phyloP scores from a whole-genome alignment of 2,329 filamentous ascomycete species.

The Rutstroemia sp. region DNA sequence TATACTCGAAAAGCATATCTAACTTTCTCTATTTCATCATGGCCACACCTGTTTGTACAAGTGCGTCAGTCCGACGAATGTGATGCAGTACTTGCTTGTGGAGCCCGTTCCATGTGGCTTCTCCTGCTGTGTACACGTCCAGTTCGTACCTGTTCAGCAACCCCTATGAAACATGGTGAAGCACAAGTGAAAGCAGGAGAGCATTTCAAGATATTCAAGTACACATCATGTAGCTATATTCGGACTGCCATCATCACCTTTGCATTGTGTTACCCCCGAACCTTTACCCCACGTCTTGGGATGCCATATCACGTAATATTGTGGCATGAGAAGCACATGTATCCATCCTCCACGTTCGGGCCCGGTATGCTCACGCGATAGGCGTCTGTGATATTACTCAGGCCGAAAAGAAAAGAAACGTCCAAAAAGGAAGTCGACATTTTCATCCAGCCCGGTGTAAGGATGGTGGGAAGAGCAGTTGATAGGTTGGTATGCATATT shows the following conservation, averaged over 20 bases:
- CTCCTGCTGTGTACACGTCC: slow-evolving; percentile 1
- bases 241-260: not conserved
- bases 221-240: not conserved
- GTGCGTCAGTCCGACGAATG: not conserved
- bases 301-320: slow-evolving; percentile 3
- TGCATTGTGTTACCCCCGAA: not conserved
- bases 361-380: no score
- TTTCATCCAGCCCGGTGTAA: not conserved
- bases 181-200: not conserved
- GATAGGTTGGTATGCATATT: not conserved
- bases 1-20: not conserved
- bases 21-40: not conserved
- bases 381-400: no score
- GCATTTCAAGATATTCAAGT: not conserved
- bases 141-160: not conserved
- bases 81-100: not conserved
- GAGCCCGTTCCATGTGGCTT: slow-evolving; percentile 2
- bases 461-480: not conserved
- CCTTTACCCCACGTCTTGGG: not conserved
- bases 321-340: no score
- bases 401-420: no score
- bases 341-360: no score
- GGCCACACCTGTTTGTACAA: not conserved
- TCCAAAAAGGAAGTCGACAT: no score
- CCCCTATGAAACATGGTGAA: not conserved